phyloP scores from a whole-genome alignment of 1,139 yeast genomes.

The Trichomonascaceae sp. region DNA sequence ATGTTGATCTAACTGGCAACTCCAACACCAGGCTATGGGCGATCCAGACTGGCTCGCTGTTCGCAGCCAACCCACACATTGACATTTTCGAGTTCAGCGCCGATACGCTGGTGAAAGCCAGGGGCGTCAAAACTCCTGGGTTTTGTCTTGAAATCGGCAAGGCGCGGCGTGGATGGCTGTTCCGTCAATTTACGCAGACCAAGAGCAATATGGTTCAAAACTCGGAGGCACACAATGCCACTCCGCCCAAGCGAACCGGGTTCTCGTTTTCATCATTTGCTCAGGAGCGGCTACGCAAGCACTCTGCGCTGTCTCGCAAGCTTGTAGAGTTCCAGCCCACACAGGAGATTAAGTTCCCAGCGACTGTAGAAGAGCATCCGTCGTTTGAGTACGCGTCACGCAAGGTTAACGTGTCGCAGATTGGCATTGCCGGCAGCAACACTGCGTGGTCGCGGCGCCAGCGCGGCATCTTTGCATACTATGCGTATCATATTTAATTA shows the following conservation, averaged over 20 bases:
- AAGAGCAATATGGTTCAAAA: not conserved
- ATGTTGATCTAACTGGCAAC: conserved; percentile 41
- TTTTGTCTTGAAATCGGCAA: conserved; percentile 42
- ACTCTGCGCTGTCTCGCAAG: conserved; percentile 3
- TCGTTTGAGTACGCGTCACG: conserved; percentile 23
- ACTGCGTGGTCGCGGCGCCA: conserved; percentile 19
- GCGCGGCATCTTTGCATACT: conserved; percentile 27
- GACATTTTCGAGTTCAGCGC: conserved; percentile 28
- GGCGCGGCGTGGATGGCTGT: conserved; percentile 71
- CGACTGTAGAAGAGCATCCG: conserved; percentile 5
- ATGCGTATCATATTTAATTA: conserved; percentile 14
- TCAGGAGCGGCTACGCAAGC: conserved; percentile 11
- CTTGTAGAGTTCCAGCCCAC: not conserved
- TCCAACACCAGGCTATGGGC: conserved; percentile 36
- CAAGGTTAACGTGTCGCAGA: conserved; percentile 22
- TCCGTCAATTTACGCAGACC: conserved; percentile 8
- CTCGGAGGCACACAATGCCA: conserved; percentile 6
- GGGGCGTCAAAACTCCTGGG: conserved; percentile 19
- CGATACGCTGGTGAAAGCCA: conserved; percentile 20
- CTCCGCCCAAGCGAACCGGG: conserved; percentile 8
- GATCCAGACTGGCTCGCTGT: conserved; percentile 35
- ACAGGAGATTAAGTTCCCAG: not conserved
- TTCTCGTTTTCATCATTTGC: conserved; percentile 19
- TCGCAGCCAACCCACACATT: conserved; percentile 27
- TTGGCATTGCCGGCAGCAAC: conserved; percentile 23